Conservation (phyloP, 495 filamentous ascomycete genomes). For the Terfezia boudieri region DNA sequence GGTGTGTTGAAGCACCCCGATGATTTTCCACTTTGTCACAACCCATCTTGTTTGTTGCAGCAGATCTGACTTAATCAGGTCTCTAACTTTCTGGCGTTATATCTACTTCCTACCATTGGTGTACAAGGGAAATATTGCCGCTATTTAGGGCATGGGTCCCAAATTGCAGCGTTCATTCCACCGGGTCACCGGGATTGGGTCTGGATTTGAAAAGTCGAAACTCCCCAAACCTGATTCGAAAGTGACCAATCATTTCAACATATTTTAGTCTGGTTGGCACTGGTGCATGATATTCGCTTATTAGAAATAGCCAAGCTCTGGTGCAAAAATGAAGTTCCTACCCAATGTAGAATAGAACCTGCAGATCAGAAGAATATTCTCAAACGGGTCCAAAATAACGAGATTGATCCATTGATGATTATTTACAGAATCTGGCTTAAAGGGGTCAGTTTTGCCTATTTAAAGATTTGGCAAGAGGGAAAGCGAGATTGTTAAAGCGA, state of each 20-base stretch:
- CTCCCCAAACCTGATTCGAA: conserved; percentile 29
- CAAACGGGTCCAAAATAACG: conserved; percentile 40
- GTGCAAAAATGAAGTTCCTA: conserved; percentile 29
- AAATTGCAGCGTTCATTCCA: no score
- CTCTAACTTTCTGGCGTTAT: conserved; percentile 68
- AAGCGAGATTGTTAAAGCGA: no score
- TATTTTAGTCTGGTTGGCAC: no score
- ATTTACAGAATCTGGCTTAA: conserved; percentile 55
- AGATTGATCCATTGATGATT: conserved; percentile 65
- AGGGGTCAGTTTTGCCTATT: conserved; percentile 22
- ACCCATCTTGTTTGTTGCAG: conserved; percentile 2
- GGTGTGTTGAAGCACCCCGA: conserved; percentile 66
- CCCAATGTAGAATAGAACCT: background rate
- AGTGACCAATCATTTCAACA: conserved; percentile 43
- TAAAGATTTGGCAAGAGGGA: no score
- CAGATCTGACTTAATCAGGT: conserved; percentile 5
- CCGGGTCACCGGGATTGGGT: conserved; percentile 63
- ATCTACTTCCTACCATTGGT: conserved; percentile 56
- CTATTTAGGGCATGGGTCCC: conserved; percentile 38
- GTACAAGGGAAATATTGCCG: conserved; percentile 53
- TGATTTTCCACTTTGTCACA: conserved; percentile 42
- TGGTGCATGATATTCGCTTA: conserved; percentile 63
- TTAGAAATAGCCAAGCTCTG: conserved; percentile 67
- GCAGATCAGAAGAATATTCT: conserved; percentile 51
- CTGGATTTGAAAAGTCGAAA: conserved; percentile 42